phyloP scores from a whole-genome alignment of 139 green algal genomes.

The Eudorina sp. region DNA sequence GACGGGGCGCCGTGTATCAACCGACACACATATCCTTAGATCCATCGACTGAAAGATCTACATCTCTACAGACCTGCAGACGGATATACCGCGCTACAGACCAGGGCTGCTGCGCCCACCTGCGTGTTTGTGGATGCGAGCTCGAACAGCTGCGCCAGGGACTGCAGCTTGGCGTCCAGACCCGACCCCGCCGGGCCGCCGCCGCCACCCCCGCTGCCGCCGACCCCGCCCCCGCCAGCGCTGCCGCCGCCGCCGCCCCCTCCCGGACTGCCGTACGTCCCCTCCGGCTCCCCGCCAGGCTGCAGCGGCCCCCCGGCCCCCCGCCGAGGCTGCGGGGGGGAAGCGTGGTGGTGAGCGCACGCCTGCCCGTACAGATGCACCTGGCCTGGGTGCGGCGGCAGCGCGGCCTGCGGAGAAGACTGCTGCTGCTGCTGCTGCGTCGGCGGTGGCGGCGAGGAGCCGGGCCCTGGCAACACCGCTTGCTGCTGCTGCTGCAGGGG shows the following conservation, averaged over 20 bases:
- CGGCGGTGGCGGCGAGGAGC: not conserved
- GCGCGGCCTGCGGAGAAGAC: not conserved
- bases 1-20: too few species aligned
- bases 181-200: constrained; percentile 19
- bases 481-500: not conserved
- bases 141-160: constrained; percentile 76
- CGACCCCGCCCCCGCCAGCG: not conserved
- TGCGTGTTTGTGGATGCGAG: constrained; percentile 71
- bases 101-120: too few species aligned
- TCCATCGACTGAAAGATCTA: too few species aligned
- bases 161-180: constrained; percentile 73
- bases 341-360: not conserved
- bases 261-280: not conserved
- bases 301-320: not conserved
- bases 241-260: not conserved
- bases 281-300: not conserved
- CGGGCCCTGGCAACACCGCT: not conserved
- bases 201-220: not conserved
- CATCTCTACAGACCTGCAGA: too few species aligned
- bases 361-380: not conserved
- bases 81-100: too few species aligned
- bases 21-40: too few species aligned
- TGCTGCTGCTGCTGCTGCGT: constrained; percentile 11
- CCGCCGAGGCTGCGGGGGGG: not conserved
- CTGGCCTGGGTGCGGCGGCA: constrained; percentile 41